Base-by-base conservation (phyloP, 179 eudicot genomes). In the Carnegiea gigantea region DNA sequence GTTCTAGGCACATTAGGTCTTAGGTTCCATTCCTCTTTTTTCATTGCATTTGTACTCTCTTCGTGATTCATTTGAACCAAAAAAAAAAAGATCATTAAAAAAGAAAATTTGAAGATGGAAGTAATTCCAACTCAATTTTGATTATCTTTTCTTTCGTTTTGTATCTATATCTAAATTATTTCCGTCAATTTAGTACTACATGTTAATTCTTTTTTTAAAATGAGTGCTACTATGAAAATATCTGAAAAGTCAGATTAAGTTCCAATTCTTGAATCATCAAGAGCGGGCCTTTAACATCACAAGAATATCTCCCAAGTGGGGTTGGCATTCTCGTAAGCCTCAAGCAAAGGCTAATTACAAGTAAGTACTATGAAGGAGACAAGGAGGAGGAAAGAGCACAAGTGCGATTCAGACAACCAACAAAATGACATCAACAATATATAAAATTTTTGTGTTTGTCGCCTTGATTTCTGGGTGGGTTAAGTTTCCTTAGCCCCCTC, bases 401-500 rank as follows among this genome's bases (percentile, higher is more conserved):
- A 65, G 2, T 5, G 15, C 3, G 15, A 60, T 0, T 60, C 9
- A 65, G 57, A 51, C 7, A 51, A 67, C 72, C 40, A 26, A 28
- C 20, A 28, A 28, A 26, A 24, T 65, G 71, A 65, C 71, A 65
- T 65, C 36, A 65, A 6, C 36, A 33, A 24, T 3, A 15, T 3
- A 65, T 65, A 26, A 9, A 1, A n/a, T 60, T 60, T 65, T 10
- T 67, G 13, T 15, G 4, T 62, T 62, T 28, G 86, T 81, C 57
- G 79, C 84, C 84, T 38, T 78, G 28, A 64, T 73, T 18, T 74
- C 33, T 73, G 84, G 84, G 60, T 65, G 62, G 84, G 64, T 8
- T 75, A 33, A 12, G 36, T 75, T 44, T 11, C 54, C 60, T 2
- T 54, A 17, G 43, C 82, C n/a, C 70, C 77, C 77, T 26, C 43